Evolutionary conservation across 208 protist species (phyloP), one percentile per base, ranked within the genome.

Genomic region (Trypanosoma melophagium): DNA sequence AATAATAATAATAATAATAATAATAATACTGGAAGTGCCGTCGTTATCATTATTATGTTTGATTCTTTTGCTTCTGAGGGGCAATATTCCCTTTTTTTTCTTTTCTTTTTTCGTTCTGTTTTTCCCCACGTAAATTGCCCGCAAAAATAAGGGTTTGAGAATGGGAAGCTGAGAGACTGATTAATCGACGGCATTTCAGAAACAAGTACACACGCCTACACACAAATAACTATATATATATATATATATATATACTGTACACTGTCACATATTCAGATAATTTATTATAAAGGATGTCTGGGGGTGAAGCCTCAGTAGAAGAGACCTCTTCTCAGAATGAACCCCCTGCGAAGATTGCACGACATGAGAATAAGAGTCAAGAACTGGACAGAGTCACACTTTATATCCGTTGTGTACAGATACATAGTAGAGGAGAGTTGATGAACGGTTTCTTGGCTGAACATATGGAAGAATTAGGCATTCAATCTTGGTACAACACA

Each of bases 371-470:
- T 35, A 13, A 57, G 7, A 54, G 21, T 41, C 40, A 50, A 12
- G 40, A 76, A 10, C 38, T 21, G 10, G 59, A 50, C 8, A 57
- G 35, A 49, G 40, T 41, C 19, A 93, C 90, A 16, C 57, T 95
- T 53, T 95, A 80, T 74, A 81, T 95, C 49, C 80, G 76, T 53
- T 92, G 83, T 71, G 31, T 62, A 0, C n/a, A 68, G 14, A 55
- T 95, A 8, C 74, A 77, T 66, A 87, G 67, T 35, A 75, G 87
- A 14, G 80, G 87, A 16, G 87, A 92, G 17, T 63, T 95, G 7
- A 69, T 95, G 17, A 89, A 95, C 75, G 74, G 68, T 22, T 93
- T 91, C 70, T 77, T 95, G 17, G 84, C 74, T 65, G 47, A 64
- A 1, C 75, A 89, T 44, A 69, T 81, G 42, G 55, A 51, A 10